A percentile compares a stretch with the other conserved stretches of the same genome.
Conservation (phyloP, 2,329 filamentous ascomycete genomes). For the Aspergillus sclerotialis region DNA sequence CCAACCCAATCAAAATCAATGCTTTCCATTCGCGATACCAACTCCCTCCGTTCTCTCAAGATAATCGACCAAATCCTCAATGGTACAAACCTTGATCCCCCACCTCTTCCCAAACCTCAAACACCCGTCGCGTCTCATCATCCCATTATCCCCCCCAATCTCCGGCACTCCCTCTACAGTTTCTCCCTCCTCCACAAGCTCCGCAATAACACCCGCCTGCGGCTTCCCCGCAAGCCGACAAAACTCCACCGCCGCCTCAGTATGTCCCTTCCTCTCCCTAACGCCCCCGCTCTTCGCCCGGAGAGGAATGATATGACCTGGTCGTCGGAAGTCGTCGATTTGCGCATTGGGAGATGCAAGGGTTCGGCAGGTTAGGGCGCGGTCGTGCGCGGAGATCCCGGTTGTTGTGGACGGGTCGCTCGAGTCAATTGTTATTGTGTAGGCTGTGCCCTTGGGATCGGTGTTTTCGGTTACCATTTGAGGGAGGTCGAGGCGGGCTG, state of each 20-base stretch:
- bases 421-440: constrained; percentile 84
- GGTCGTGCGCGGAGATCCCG: constrained; percentile 84
- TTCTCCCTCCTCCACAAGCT: constrained; percentile 81
- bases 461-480: constrained; percentile 79
- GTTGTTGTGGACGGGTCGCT: constrained; percentile 68
- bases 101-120: constrained; percentile 80
- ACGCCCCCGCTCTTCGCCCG: constrained; percentile 74
- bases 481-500: constrained; percentile 66
- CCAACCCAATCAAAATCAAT: constrained; percentile 13
- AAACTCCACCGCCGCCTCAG: constrained; percentile 87
- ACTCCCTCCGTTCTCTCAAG: constrained; percentile 66
- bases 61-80: constrained; percentile 78
- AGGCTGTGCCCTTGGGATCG: constrained; percentile 85
- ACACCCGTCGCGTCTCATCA: constrained; percentile 87
- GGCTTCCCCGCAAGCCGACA: constrained; percentile 77
- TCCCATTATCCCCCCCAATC: constrained; percentile 60
- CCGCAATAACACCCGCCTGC: constrained; percentile 73
- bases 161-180: constrained; percentile 62
- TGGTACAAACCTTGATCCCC: constrained; percentile 90
- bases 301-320: constrained; percentile 86
- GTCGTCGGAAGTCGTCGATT: constrained; percentile 62
- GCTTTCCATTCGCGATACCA: constrained; percentile 26
- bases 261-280: constrained; percentile 73
- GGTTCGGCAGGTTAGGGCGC: constrained; percentile 69
- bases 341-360: constrained; percentile 62